Percentiles rank a stretch among this genome's conserved stretches.
Evolutionary conservation across 441 rosid species (phyloP).

Genomic region (Theobroma grandiflorum): DNA sequence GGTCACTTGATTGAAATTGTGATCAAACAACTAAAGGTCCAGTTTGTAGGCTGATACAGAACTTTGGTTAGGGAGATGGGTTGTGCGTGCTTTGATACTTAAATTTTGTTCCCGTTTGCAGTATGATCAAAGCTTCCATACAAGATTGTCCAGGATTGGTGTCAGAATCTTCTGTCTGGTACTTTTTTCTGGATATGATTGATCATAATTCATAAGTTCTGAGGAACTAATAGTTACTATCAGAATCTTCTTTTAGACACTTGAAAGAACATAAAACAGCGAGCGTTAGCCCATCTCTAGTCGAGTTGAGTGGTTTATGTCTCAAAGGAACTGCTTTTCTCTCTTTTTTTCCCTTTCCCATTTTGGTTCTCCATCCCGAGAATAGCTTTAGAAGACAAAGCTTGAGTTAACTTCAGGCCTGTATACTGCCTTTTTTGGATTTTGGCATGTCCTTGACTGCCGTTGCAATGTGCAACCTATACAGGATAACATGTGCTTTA

Average conservation of each 20-base stretch:
- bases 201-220: too few relatives aligned
- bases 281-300: not conserved
- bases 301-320: not conserved
- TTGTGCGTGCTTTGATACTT: not conserved
- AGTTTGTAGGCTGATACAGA: not conserved
- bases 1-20: not conserved
- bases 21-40: not conserved
- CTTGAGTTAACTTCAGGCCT: not conserved
- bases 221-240: not conserved
- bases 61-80: not conserved
- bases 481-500: constrained; percentile 5
- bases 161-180: not conserved
- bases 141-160: not conserved
- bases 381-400: not conserved
- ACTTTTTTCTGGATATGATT: not conserved
- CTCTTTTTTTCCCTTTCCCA: not conserved
- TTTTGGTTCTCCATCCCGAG: not conserved
- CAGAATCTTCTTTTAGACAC: not conserved
- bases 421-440: too few relatives aligned
- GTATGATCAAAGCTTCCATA: not conserved
- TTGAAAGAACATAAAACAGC: not conserved
- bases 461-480: too few relatives aligned
- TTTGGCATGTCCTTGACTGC: too few relatives aligned
- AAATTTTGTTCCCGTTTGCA: not conserved
- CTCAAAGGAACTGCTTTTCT: not conserved